A percentile compares a stretch with the other conserved stretches of the same genome.
Conservation (phyloP, 164 flowering plant genomes). For the Litsea cubeba region DNA sequence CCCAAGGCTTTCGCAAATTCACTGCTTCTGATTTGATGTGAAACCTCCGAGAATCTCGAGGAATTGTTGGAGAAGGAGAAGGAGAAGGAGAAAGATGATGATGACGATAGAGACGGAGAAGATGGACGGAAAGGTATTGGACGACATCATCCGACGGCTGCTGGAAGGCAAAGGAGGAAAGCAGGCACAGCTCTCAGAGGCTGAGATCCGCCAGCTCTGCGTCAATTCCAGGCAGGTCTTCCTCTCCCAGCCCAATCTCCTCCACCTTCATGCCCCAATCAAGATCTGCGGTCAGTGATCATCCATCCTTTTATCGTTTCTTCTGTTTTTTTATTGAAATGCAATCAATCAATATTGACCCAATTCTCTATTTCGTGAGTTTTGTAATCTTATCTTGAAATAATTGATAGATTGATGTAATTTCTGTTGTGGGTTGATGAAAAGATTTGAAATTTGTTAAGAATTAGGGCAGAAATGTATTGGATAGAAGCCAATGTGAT, state of each 20-base stretch:
- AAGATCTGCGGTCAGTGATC: conserved; percentile 44
- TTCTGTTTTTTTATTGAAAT: neutral
- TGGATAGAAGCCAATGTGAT: no score
- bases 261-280: conserved; percentile 51
- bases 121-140: conserved; percentile 38
- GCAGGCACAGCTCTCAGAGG: conserved; percentile 47
- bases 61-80: neutral
- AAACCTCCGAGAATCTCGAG: no score
- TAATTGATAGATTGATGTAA: no score
- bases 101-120: conserved; percentile 30
- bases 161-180: conserved; percentile 40
- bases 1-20: no score
- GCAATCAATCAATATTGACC: neutral
- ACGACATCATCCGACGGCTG: conserved; percentile 38
- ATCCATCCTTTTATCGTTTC: neutral
- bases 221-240: conserved; percentile 32
- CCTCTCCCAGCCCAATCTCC: conserved; percentile 44
- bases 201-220: conserved; percentile 47
- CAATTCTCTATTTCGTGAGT: no score
- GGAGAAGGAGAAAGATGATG: neutral
- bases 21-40: no score
- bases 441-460: no score
- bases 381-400: no score
- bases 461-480: no score
- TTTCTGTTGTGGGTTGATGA: no score